Base-by-base conservation (phyloP, 257 asterid genomes). In the Nemophila menziesii region DNA sequence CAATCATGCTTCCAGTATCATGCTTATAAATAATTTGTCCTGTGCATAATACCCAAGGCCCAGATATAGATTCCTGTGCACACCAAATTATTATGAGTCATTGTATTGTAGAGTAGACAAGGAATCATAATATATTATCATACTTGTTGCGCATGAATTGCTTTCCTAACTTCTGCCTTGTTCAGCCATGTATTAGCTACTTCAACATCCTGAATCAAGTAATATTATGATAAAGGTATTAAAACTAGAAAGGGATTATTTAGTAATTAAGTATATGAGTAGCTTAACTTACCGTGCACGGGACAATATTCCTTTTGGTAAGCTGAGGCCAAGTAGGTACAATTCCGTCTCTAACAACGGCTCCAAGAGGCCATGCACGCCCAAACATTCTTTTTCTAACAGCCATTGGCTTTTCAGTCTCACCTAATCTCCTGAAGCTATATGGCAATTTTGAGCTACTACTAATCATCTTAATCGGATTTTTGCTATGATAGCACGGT, bases 1-100 rank as follows among this genome's bases (percentile, higher is more conserved):
- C 69, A 66, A 89, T 78, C 98, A 89, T 89, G 76, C 96, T 89
- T 54, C 98, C 98, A 22, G 92, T 60, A 65, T 89, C 94, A 52
- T 77, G 90, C 43, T n/a, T 14, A 46, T 80, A 75, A 4, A 0
- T 0, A 49, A 89, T 76, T 62, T 75, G 64, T 44, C 1, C 66
- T 10, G 98, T 80, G 73, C 98, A 89, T 20, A 80, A 56, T 48
- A 63, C 92, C 90, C 92, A 89, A 19, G 43, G 18, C 20, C 75
- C 85, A 7, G 82, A 39, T 23, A 54, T 64, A 34, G 33, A 58
- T 22, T 26, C 66, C 98, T 89, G 79, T 20, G 46, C 41, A 48
- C 5, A n/a, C n/a, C 20, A 52, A 4, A 57, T 16, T 11, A 39
- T 45, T 33, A n/a, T 26, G 36, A 44, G n/a, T n/a, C n/a, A n/a